Conservation (phyloP, 495 filamentous ascomycete genomes). For the Trichoderma erinaceum region DNA sequence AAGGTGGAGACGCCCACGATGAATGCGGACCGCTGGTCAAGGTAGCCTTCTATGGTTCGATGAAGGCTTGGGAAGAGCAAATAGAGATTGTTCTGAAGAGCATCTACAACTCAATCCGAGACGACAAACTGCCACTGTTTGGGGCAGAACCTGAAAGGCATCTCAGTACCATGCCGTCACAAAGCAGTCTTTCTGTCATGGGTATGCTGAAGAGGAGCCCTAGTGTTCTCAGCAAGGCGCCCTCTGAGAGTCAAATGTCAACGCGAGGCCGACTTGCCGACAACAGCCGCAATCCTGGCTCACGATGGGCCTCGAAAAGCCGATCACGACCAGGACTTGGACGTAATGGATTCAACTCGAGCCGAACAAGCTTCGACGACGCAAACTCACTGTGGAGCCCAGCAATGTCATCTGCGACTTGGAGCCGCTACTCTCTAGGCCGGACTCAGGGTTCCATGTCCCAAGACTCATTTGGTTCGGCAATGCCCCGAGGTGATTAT, state of each 20-base stretch:
- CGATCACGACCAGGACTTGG: conserved; percentile 77
- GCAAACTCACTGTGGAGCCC: conserved; percentile 87
- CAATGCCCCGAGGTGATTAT: conserved; percentile 75
- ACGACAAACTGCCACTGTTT: conserved; percentile 76
- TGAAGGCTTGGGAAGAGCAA: conserved; percentile 81
- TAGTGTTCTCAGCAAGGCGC: conserved; percentile 85
- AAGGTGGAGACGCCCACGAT: conserved; percentile 32
- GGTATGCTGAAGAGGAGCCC: conserved; percentile 74
- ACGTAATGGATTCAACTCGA: conserved; percentile 81
- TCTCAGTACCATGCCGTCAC: conserved; percentile 37
- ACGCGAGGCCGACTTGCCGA: conserved; percentile 65
- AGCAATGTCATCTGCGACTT: conserved; percentile 60
- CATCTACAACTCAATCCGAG: conserved; percentile 83
- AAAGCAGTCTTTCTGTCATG: conserved; percentile 50
- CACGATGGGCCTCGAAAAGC: conserved; percentile 76
- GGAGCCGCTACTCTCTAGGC: conserved; percentile 90
- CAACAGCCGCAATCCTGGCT: conserved; percentile 50
- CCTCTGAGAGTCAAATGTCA: conserved; percentile 65
- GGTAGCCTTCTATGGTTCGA: conserved; percentile 66
- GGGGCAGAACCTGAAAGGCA: conserved; percentile 45
- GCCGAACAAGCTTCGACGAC: conserved; percentile 89
- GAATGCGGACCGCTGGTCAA: conserved; percentile 67
- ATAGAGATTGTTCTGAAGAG: conserved; percentile 86
- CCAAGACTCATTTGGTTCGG: conserved; percentile 76
- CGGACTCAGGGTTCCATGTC: conserved; percentile 87